Percentiles rank a stretch among this genome's conserved stretches.
These are phyloP conservation scores for Trametes versicolor DNA, from an alignment of 1,284 basidiomycete genomes.

Conservation along the genomic window DNA sequence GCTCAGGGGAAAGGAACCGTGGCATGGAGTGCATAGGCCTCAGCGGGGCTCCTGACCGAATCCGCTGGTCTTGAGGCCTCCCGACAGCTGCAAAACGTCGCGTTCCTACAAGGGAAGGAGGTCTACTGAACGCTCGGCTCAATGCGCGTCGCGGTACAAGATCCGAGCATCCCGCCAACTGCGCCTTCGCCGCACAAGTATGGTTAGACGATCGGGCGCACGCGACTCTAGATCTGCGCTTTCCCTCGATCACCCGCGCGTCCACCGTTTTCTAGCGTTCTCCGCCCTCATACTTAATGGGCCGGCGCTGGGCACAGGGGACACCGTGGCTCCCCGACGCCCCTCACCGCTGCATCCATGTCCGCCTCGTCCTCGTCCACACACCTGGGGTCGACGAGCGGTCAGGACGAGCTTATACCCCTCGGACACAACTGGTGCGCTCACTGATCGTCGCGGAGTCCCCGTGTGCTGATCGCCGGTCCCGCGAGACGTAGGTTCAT, in stretches of 20 bases:
- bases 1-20: not conserved
- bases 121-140: constrained; percentile 9
- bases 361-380: constrained; percentile 17
- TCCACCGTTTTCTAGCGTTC: constrained; percentile 10
- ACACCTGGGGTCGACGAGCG: constrained; percentile 18
- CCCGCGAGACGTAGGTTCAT: constrained; percentile 24
- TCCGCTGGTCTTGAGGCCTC: too few species aligned
- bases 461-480: not conserved
- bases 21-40: too few species aligned
- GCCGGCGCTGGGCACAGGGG: constrained; percentile 10
- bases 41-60: too few species aligned
- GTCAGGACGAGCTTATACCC: constrained; percentile 29
- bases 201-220: constrained; percentile 15
- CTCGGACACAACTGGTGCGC: constrained; percentile 33
- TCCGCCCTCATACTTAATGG: constrained; percentile 3
- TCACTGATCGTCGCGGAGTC: not conserved
- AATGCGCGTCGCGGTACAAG: constrained; percentile 2
- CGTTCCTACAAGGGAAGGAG: not conserved
- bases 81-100: not conserved
- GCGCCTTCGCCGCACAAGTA: not conserved
- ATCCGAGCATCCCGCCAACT: constrained; percentile 3
- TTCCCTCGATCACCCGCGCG: constrained; percentile 11
- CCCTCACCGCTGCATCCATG: constrained; percentile 20
- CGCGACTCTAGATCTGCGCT: not conserved
- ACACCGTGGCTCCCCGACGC: constrained; percentile 15